These are phyloP conservation scores for Globisporangium cylindrosporum DNA, from an alignment of 352 stramenopile species.

Conservation along the genomic window DNA sequence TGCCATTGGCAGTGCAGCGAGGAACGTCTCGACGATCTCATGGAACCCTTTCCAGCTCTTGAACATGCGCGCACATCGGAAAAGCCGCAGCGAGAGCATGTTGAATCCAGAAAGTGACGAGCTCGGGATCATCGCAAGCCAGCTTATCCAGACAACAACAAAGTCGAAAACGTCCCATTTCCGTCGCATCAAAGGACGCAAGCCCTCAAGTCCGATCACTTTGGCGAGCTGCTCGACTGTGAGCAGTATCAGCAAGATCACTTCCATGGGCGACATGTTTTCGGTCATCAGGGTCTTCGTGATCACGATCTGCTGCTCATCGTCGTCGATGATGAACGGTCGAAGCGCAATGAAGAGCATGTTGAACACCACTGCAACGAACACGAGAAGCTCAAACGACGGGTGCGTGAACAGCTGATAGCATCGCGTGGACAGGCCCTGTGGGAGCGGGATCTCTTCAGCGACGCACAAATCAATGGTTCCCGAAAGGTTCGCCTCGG, in stretches of 20 bases:
- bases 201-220: constrained; percentile 57
- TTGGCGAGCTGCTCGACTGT: constrained; percentile 69
- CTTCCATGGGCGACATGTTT: constrained; percentile 56
- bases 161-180: constrained; percentile 79
- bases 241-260: constrained; percentile 60
- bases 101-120: constrained; percentile 58
- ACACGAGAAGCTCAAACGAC: constrained; percentile 70
- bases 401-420: constrained; percentile 69
- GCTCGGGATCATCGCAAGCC: constrained; percentile 48
- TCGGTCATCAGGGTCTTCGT: constrained; percentile 40
- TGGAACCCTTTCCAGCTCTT: constrained; percentile 77
- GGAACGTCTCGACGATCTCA: constrained; percentile 76
- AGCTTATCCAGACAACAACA: constrained; percentile 54
- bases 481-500: constrained; percentile 40
- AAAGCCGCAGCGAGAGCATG: constrained; percentile 68
- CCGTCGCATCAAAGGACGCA: constrained; percentile 48
- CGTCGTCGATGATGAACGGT: constrained; percentile 52
- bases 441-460: constrained; percentile 48
- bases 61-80: constrained; percentile 64
- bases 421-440: constrained; percentile 46
- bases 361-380: constrained; percentile 56
- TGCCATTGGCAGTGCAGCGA: constrained; percentile 68
- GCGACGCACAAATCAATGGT: constrained; percentile 44
- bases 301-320: constrained; percentile 30
- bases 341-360: constrained; percentile 68